Evolutionary conservation across 257 asterid genomes (phyloP).

Genomic region (Penstemon davidsonii): DNA sequence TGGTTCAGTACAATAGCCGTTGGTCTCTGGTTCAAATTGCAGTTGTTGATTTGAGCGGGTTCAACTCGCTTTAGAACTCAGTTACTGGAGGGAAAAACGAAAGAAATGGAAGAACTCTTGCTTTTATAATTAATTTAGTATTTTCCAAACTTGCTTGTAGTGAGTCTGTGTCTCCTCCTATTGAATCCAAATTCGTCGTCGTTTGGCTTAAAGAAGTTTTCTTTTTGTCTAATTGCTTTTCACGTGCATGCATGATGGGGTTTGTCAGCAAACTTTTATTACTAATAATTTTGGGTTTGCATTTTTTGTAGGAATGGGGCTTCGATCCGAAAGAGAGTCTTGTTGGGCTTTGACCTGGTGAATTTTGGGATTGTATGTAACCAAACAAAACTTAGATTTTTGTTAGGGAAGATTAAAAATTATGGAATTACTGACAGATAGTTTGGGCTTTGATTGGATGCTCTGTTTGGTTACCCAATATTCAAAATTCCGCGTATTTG

Average conservation of each 20-base stretch:
- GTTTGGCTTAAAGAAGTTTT: slow-evolving; percentile 17
- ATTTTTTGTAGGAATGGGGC: slow-evolving; percentile 29
- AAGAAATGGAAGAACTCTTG: not conserved
- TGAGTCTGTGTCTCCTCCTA: not conserved
- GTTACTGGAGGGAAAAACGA: slow-evolving; percentile 27
- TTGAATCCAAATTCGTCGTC: slow-evolving; percentile 31
- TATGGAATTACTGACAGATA: not conserved
- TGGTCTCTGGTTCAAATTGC: slow-evolving; percentile 37
- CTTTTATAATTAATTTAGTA: not conserved
- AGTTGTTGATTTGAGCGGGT: slow-evolving; percentile 29
- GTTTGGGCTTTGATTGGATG: not conserved
- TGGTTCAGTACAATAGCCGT: slow-evolving; percentile 34
- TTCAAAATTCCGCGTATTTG: not conserved
- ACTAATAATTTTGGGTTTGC: not conserved
- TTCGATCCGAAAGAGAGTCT: slow-evolving; percentile 3
- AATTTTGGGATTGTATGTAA: not conserved
- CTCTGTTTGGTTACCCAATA: slow-evolving; percentile 5
- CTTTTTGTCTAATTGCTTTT: not conserved
- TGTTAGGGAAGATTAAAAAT: not conserved
- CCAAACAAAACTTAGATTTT: not conserved
- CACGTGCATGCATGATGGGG: slow-evolving; percentile 37
- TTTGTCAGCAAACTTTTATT: slow-evolving; percentile 24
- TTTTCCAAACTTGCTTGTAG: slow-evolving; percentile 27
- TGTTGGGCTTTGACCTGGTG: slow-evolving; percentile 17
- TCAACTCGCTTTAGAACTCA: slow-evolving; percentile 48